A percentile compares a stretch with the other conserved stretches of the same genome.
Evolutionary conservation across 345 rosid species (phyloP).

Genomic region (Iberis pinnata): DNA sequence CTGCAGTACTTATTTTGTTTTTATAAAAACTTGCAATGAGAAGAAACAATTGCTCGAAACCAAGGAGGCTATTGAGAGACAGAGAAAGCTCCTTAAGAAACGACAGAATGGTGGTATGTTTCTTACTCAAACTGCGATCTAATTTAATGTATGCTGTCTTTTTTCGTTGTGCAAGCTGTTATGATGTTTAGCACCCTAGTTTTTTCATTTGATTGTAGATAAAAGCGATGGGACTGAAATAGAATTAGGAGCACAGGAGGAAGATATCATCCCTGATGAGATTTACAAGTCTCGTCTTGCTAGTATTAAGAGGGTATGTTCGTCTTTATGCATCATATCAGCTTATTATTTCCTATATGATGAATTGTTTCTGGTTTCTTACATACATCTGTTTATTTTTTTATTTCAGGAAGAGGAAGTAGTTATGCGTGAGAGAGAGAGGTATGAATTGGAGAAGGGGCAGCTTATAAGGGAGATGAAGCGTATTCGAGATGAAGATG

Average conservation of each 20-base stretch:
- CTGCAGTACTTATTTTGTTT: constrained; percentile 12
- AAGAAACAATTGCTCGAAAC: constrained; percentile 85
- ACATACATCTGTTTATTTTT: constrained; percentile 18
- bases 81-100: constrained; percentile 83
- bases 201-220: constrained; percentile 49
- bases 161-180: constrained; percentile 7
- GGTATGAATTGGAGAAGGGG: constrained; percentile 92
- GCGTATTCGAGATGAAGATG: constrained; percentile 95
- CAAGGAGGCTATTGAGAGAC: constrained; percentile 92
- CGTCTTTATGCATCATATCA: constrained; percentile 12
- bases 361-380: constrained; percentile 5
- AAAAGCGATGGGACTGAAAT: constrained; percentile 75
- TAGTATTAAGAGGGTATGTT: constrained; percentile 90
- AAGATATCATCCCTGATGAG: constrained; percentile 89
- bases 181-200: constrained; percentile 7
- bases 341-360: constrained; percentile 1
- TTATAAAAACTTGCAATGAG: constrained; percentile 13
- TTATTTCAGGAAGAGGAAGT: constrained; percentile 78
- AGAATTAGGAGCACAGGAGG: constrained; percentile 73
- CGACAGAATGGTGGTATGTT: constrained; percentile 64
- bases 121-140: constrained; percentile 1
- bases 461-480: constrained; percentile 97
- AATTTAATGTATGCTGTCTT: constrained; percentile 3
- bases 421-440: constrained; percentile 91
- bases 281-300: constrained; percentile 87